Conservation (phyloP, 2,329 filamentous ascomycete genomes). For the Didymella pomorum region DNA sequence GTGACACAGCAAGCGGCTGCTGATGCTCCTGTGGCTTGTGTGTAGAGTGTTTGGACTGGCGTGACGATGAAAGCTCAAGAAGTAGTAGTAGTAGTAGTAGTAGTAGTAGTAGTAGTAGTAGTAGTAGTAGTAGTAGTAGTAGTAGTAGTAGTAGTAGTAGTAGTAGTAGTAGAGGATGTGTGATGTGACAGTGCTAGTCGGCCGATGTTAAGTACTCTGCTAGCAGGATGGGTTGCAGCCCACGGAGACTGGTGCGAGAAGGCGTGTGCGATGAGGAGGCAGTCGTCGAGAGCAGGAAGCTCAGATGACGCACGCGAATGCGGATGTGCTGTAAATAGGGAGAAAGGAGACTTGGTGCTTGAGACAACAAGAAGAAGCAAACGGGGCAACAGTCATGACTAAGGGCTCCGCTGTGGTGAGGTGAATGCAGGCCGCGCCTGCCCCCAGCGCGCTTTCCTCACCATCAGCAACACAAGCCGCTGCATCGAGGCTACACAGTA, state of each 20-base stretch:
- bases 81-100: neutral
- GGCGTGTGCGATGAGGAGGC: no score
- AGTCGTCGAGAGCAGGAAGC: no score
- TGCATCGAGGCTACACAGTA: neutral
- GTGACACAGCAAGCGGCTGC: neutral
- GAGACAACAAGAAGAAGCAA: no score
- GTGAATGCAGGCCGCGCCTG: slow-evolving; percentile 3
- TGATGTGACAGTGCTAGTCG: neutral
- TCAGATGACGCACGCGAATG: no score
- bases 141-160: no score
- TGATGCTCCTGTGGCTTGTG: neutral
- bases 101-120: no score
- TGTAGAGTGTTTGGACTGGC: neutral
- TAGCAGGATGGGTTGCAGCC: no score
- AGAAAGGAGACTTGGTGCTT: neutral
- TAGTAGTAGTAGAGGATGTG: no score
- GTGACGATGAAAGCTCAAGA: neutral
- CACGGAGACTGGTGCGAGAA: no score
- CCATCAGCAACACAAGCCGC: neutral
- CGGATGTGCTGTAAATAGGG: no score
- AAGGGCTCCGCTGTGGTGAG: neutral
- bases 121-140: no score
- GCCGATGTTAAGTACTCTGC: neutral
- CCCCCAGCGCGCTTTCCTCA: neutral
- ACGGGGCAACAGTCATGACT: no score